Percentiles rank a stretch among this genome's conserved stretches.
Conservation (phyloP, 1,139 yeast genomes). For the Blastobotrys arbuscula region DNA sequence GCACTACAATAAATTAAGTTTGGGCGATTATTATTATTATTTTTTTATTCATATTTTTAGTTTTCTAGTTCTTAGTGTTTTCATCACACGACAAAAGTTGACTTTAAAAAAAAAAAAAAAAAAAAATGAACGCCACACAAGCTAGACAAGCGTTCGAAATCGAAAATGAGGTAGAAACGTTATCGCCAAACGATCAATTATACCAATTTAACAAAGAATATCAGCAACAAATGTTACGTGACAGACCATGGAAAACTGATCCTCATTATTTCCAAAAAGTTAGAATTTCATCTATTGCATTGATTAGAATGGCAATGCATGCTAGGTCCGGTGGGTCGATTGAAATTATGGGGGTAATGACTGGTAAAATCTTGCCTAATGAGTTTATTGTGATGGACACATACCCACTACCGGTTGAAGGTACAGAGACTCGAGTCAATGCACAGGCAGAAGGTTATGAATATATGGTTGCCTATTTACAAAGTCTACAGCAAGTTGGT, state of each 20-base stretch:
- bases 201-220: constrained; percentile 29
- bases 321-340: constrained; percentile 84
- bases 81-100: no score
- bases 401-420: constrained; percentile 87
- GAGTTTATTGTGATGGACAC: constrained; percentile 73
- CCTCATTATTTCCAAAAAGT: constrained; percentile 62
- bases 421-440: constrained; percentile 92
- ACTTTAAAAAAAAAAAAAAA: no score
- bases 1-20: no score
- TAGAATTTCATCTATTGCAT: constrained; percentile 66
- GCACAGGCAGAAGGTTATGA: constrained; percentile 94
- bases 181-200: constrained; percentile 26
- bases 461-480: constrained; percentile 81
- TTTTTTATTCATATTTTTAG: no score
- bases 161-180: constrained; percentile 27
- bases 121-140: background rate
- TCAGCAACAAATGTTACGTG: constrained; percentile 27
- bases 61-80: no score
- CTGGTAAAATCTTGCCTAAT: constrained; percentile 61
- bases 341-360: constrained; percentile 93
- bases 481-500: constrained; percentile 50
- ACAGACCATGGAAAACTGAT: constrained; percentile 44
- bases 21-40: no score
- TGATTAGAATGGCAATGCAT: constrained; percentile 74
- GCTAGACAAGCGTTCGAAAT: constrained; percentile 33